phyloP scores from a whole-genome alignment of 2,329 filamentous ascomycete genomes.

The Fusarium continuum region DNA sequence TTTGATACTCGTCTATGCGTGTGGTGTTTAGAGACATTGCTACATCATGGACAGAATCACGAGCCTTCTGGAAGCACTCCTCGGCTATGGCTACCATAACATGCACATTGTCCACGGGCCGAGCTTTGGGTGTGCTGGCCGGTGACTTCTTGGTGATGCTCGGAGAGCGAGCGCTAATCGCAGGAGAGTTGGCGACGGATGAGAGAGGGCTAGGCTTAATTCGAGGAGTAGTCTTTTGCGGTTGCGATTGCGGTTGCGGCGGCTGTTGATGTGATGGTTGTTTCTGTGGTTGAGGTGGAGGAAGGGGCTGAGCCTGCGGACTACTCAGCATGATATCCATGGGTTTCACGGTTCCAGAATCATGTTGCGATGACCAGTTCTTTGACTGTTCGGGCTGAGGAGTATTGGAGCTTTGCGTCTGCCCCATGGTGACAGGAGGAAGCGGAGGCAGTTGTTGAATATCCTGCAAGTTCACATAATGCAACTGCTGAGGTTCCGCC shows the following conservation, averaged over 20 bases:
- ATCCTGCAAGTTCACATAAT: constrained; percentile 53
- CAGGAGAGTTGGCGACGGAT: constrained; percentile 54
- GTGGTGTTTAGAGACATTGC: constrained; percentile 51
- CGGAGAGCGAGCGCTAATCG: constrained; percentile 52
- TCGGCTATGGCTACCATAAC: constrained; percentile 77
- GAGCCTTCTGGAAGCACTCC: constrained; percentile 76
- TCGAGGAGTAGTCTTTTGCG: constrained; percentile 38
- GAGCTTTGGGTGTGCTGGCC: constrained; percentile 51
- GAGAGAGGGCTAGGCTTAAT: constrained; percentile 52
- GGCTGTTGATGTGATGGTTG: constrained; percentile 24
- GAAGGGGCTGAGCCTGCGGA: constrained; percentile 19
- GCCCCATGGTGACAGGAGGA: constrained; percentile 40
- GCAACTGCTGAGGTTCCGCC: constrained; percentile 40
- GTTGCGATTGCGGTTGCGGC: constrained; percentile 18
- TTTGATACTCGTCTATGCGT: constrained; percentile 73
- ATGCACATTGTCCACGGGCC: constrained; percentile 61
- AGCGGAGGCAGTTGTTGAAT: constrained; percentile 48
- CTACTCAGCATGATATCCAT: constrained; percentile 41
- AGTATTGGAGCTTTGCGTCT: constrained; percentile 29
- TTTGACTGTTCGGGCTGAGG: constrained; percentile 24
- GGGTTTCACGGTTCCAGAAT: constrained; percentile 37
- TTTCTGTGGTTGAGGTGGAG: constrained; percentile 18
- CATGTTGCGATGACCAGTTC: constrained; percentile 25
- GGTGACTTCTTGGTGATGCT: constrained; percentile 55
- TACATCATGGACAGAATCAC: constrained; percentile 60